Conservation (phyloP, 2,329 filamentous ascomycete genomes). For the Curvularia hawaiiensis region DNA sequence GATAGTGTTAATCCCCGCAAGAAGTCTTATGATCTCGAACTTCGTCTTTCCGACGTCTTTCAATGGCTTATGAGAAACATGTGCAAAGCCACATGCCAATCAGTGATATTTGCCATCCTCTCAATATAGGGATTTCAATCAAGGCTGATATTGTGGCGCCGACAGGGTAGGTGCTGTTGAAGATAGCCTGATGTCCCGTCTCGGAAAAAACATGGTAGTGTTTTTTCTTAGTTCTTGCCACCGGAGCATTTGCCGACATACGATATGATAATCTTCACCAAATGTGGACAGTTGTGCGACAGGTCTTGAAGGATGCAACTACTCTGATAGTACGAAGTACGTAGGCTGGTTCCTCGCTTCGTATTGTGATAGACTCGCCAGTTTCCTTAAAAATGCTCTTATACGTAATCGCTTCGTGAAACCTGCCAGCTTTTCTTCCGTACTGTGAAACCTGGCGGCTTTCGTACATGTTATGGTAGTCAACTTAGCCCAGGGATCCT, state of each 20-base stretch:
- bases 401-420: neutral
- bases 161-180: neutral
- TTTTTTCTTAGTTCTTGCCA: neutral
- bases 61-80: neutral
- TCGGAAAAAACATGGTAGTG: neutral
- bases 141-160: neutral
- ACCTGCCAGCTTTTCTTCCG: neutral
- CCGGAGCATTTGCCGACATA: neutral
- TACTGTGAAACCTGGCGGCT: neutral
- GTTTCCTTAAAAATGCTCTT: neutral
- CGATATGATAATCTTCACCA: neutral
- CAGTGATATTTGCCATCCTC: neutral
- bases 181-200: neutral
- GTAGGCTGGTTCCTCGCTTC: neutral
- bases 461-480: neutral
- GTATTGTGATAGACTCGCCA: neutral
- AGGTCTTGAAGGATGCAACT: neutral
- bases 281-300: neutral
- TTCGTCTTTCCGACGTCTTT: neutral
- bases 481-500: neutral
- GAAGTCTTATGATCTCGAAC: neutral
- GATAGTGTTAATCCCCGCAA: neutral
- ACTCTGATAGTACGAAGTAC: neutral
- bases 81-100: neutral
- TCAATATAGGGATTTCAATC: neutral